Evolutionary conservation across 1,139 yeast genomes (phyloP).

Genomic region (Hyphopichia khmerensis): DNA sequence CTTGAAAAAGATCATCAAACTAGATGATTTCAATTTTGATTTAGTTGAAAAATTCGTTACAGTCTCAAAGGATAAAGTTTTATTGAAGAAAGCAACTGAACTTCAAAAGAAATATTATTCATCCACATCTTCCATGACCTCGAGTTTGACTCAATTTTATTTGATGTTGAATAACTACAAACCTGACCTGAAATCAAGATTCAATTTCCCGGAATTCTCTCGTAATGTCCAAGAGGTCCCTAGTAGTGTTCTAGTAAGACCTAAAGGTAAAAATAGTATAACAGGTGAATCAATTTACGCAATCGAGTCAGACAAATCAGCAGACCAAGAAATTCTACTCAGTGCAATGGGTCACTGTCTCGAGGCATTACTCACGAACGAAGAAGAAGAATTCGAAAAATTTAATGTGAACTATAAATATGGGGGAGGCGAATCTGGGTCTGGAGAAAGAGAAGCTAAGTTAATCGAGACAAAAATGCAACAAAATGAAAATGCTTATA

Average conservation of each 20-base stretch:
- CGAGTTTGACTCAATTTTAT: constrained; percentile 72
- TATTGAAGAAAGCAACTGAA: constrained; percentile 50
- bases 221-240: constrained; percentile 28
- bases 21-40: constrained; percentile 66
- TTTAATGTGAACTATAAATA: constrained; percentile 17
- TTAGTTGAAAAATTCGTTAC: constrained; percentile 59
- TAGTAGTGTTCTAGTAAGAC: constrained; percentile 44
- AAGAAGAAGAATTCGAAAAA: constrained; percentile 45
- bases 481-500: constrained; percentile 45
- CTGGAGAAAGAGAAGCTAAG: neutral
- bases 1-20: constrained; percentile 60
- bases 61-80: constrained; percentile 60
- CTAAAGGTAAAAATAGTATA: constrained; percentile 27
- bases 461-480: constrained; percentile 15
- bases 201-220: constrained; percentile 37
- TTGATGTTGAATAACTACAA: constrained; percentile 58
- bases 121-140: constrained; percentile 88
- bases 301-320: constrained; percentile 68
- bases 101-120: constrained; percentile 54
- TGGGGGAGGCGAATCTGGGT: constrained; percentile 1
- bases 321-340: constrained; percentile 69
- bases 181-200: constrained; percentile 18
- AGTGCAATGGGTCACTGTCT: constrained; percentile 76
- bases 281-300: constrained; percentile 48
- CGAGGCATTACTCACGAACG: constrained; percentile 70